Base-by-base conservation (phyloP, 179 eudicot species). In the Monotropa hypopitys region DNA sequence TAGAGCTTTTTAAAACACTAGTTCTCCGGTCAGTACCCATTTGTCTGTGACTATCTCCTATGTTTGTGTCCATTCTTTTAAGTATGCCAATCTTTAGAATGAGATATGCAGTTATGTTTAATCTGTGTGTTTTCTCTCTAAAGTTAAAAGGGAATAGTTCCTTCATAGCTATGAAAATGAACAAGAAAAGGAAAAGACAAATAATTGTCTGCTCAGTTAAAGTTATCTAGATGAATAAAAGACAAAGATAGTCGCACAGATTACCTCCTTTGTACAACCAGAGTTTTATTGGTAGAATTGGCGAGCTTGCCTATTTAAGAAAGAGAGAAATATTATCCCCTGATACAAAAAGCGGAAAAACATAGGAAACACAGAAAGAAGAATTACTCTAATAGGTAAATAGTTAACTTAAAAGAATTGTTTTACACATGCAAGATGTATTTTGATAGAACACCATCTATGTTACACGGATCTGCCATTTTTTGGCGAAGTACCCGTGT, bases 251-350 rank as follows among this genome's bases (percentile, higher is more conserved):
- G 66, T 6, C 56, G 4, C 62, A 65, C 16, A 78, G 78, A 59
- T 73, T 83, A 91, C 97, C 86, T 90, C 81, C 50, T 72, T 38
- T 80, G 85, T 77, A 75, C 86, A 74, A 74, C 80, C 56, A 72
- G 86, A 40, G 80, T 51, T 74, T 80, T 85, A 76, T 82, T 83
- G 67, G 72, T 73, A 78, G 88, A 81, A 76, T 72, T 76, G 40
- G 78, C 80, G 76, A 77, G 73, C 59, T 70, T 81, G 47, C 90
- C 92, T 90, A 81, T 63, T 77, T 66, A 23, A 76, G 23, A 45
- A 75, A 80, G 70, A 26, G 59, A 35, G 18, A 66, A 21, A 54
- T 33, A 35, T 23, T 18, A 16, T 43, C 6, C 12, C 49, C 45
- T 4, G 0, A 70, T 40, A 4, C 49, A 2, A 35, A 20, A 38